A percentile compares a stretch with the other conserved stretches of the same genome.
Evolutionary conservation across 306 rosid species (phyloP).

Genomic region (Ceratonia siliqua): DNA sequence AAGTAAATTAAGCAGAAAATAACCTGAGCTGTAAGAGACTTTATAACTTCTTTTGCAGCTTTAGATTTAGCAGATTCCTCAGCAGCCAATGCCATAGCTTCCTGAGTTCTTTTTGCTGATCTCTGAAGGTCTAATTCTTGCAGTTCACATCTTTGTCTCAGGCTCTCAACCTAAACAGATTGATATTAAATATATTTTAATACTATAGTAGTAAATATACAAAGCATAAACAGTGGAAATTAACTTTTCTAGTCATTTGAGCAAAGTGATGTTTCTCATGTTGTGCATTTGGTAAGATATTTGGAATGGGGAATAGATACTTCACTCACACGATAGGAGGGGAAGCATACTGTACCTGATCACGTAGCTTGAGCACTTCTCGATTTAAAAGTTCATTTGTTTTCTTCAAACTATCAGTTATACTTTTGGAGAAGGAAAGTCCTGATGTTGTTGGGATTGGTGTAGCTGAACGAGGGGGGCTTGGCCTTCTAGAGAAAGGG

Average conservation of each 20-base stretch:
- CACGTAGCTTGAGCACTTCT: conserved; percentile 72
- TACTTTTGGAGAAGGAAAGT: conserved; percentile 85
- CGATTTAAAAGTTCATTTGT: conserved; percentile 87
- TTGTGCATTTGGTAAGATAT: neutral
- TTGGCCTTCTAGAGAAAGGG: conserved; percentile 87
- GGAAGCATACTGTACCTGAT: conserved; percentile 60
- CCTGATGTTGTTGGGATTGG: conserved; percentile 94
- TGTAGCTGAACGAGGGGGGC: conserved; percentile 97
- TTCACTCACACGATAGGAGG: conserved; percentile 12
- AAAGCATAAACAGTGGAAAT: neutral
- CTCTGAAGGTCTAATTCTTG: conserved; percentile 87
- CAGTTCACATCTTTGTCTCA: conserved; percentile 73
- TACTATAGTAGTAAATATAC: conserved; percentile 4
- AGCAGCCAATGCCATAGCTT: conserved; percentile 74
- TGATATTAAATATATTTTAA: conserved; percentile 32
- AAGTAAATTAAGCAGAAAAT: conserved; percentile 30
- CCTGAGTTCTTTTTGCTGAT: conserved; percentile 77
- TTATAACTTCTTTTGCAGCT: conserved; percentile 96
- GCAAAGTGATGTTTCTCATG: neutral
- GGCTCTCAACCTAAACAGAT: conserved; percentile 71
- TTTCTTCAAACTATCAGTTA: conserved; percentile 80
- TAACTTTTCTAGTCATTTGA: conserved; percentile 9
- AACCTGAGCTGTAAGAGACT: conserved; percentile 91
- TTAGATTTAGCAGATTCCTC: conserved; percentile 84
- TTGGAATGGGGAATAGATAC: neutral